These are phyloP conservation scores for Podospora comata DNA, from an alignment of 495 filamentous ascomycete genomes.

Conservation along the genomic window DNA sequence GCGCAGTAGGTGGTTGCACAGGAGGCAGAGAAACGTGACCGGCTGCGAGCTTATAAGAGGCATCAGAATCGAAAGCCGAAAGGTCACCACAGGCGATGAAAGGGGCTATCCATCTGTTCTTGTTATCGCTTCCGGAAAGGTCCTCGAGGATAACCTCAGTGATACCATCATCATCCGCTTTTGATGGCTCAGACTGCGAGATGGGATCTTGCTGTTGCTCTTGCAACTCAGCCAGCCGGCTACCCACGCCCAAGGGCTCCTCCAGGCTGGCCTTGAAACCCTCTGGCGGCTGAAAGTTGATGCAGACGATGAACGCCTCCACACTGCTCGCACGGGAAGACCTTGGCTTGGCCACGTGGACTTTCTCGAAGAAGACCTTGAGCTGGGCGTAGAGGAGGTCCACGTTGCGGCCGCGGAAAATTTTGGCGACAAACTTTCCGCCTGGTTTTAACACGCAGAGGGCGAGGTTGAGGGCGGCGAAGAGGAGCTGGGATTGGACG, in stretches of 20 bases:
- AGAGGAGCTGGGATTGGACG: slow-evolving; percentile 91
- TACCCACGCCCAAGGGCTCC: slow-evolving; percentile 60
- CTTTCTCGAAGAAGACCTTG: slow-evolving; percentile 80
- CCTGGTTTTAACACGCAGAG: slow-evolving; percentile 87
- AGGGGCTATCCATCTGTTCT: slow-evolving; percentile 78
- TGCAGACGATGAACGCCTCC: slow-evolving; percentile 93
- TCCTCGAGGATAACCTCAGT: slow-evolving; percentile 55
- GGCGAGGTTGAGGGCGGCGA: slow-evolving; percentile 87
- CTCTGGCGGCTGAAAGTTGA: slow-evolving; percentile 68
- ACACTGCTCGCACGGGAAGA: slow-evolving; percentile 91
- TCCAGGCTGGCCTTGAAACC: slow-evolving; percentile 66
- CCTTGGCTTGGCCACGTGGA: slow-evolving; percentile 87
- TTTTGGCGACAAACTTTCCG: slow-evolving; percentile 96
- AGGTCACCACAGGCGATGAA: slow-evolving; percentile 96
- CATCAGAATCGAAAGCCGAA: slow-evolving; percentile 91
- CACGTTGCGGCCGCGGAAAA: slow-evolving; percentile 90
- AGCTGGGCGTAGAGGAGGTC: slow-evolving; percentile 90
- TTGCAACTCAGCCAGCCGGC: slow-evolving; percentile 46
- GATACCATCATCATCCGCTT: slow-evolving; percentile 56
- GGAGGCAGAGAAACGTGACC: slow-evolving; percentile 79
- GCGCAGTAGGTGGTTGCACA: slow-evolving; percentile 93
- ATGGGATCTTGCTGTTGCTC: slow-evolving; percentile 25
- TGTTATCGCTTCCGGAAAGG: slow-evolving; percentile 40
- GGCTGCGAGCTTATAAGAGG: slow-evolving; percentile 78
- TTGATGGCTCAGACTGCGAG: slow-evolving; percentile 34